A percentile compares a stretch with the other conserved stretches of the same genome.
Conservation (phyloP, 352 stramenopile genomes). For the Blastocystis sp. region DNA sequence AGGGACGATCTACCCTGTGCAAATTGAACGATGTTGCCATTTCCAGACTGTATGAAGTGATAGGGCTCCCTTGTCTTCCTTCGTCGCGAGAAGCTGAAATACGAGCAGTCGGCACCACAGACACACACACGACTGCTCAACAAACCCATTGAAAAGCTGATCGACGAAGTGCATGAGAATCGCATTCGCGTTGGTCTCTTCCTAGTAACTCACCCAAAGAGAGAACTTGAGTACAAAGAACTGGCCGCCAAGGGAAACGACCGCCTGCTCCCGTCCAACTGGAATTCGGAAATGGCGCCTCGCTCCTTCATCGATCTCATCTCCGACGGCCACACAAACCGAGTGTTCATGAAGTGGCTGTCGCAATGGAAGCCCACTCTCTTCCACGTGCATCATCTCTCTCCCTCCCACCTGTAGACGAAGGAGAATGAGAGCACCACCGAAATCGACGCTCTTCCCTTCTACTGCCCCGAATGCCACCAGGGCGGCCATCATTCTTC, state of each 20-base stretch:
- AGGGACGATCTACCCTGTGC: slow-evolving; percentile 12
- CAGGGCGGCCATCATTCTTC: slow-evolving; percentile 23
- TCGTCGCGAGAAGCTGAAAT: slow-evolving; percentile 2
- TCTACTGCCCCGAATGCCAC: slow-evolving; percentile 55
- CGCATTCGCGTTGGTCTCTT: neutral
- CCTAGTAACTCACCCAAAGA: neutral
- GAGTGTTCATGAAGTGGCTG: slow-evolving; percentile 51
- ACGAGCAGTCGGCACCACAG: neutral
- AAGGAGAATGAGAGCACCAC: slow-evolving; percentile 25
- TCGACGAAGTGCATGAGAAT: slow-evolving; percentile 42
- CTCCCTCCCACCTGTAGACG: neutral
- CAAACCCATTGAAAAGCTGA: slow-evolving; percentile 46
- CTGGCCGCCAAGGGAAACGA: neutral
- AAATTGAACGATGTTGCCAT: slow-evolving; percentile 30
- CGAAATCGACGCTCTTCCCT: slow-evolving; percentile 44
- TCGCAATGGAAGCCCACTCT: slow-evolving; percentile 55
- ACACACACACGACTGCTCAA: neutral
- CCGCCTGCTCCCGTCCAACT: neutral
- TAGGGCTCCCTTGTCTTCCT: slow-evolving; percentile 63
- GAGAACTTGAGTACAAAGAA: neutral
- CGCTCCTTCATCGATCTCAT: slow-evolving; percentile 35
- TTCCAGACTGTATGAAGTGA: neutral
- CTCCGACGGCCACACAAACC: slow-evolving; percentile 33
- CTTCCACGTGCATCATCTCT: neutral
- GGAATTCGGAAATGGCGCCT: neutral